Evolutionary conservation across 352 stramenopile species (phyloP).

Genomic region (Bremia lactucae): DNA sequence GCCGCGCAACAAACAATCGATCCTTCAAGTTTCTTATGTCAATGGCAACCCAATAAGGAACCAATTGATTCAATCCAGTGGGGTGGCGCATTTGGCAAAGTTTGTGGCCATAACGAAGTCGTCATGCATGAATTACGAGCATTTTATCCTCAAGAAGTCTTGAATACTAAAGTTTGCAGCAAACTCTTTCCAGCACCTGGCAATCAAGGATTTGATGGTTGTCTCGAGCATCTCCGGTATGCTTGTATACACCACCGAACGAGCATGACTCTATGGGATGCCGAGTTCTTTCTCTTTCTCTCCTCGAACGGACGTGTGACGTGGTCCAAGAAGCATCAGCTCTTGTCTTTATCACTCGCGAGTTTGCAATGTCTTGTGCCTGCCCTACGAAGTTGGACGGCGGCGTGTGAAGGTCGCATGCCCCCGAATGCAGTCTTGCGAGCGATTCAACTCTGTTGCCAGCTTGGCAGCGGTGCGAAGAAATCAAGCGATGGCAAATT

Average conservation of each 20-base stretch:
- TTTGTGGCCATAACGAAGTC: constrained; percentile 86
- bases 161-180: constrained; percentile 84
- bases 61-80: constrained; percentile 58
- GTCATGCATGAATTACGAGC: constrained; percentile 76
- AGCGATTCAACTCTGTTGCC: constrained; percentile 43
- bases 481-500: constrained; percentile 5
- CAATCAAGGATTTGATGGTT: constrained; percentile 85
- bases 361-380: constrained; percentile 47
- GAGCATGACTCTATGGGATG: constrained; percentile 81
- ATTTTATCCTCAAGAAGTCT: constrained; percentile 80
- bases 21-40: constrained; percentile 15
- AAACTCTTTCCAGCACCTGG: constrained; percentile 63
- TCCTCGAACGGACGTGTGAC: constrained; percentile 31
- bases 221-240: constrained; percentile 77
- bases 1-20: constrained; percentile 9
- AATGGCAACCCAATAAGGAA: constrained; percentile 69
- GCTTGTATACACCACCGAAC: constrained; percentile 27
- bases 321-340: constrained; percentile 48
- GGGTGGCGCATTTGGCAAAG: constrained; percentile 78
- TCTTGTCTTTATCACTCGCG: constrained; percentile 50
- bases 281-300: constrained; percentile 69
- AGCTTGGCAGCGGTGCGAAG: constrained; percentile 27
- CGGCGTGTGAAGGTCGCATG: constrained; percentile 21
- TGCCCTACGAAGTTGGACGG: constrained; percentile 42
- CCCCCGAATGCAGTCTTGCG: constrained; percentile 28